Percentiles rank a stretch among this genome's conserved stretches.
Evolutionary conservation across 2,329 filamentous ascomycete genomes (phyloP).

Genomic region (Paracoccidioides lutzii): DNA sequence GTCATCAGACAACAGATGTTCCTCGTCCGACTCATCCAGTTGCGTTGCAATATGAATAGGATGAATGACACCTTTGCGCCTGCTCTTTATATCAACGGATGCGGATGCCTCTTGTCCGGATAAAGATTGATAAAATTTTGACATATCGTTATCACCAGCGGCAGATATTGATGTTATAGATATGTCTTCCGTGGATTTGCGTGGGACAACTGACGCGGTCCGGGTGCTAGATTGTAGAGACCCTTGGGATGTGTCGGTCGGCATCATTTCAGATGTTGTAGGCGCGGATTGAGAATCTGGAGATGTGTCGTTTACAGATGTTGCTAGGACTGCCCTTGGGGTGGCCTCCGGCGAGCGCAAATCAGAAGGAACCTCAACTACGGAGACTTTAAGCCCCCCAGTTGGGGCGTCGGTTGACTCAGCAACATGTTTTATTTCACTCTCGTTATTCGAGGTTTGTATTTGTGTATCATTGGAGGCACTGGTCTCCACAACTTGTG

Average conservation of each 20-base stretch:
- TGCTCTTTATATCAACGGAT: constrained; percentile 19
- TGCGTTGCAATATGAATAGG: constrained; percentile 38
- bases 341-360: constrained; percentile 9
- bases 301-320: constrained; percentile 8
- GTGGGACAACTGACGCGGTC: neutral
- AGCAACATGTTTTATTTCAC: neutral
- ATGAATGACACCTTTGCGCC: constrained; percentile 31
- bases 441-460: neutral
- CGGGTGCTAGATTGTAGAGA: neutral
- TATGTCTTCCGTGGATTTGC: constrained; percentile 12
- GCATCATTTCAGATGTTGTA: neutral
- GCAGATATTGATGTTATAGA: neutral
- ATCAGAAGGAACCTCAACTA: neutral
- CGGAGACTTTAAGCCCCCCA: neutral
- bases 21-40: constrained; percentile 30
- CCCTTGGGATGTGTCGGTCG: neutral
- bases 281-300: constrained; percentile 12
- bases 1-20: constrained; percentile 46
- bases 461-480: neutral
- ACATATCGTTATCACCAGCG: neutral
- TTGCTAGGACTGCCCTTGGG: constrained; percentile 8
- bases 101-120: constrained; percentile 12
- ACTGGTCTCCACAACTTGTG: neutral
- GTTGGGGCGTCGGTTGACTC: neutral
- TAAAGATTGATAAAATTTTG: constrained; percentile 8